These are phyloP conservation scores for Melastoma candidum DNA, from an alignment of 441 rosid species.

Conservation along the genomic window DNA sequence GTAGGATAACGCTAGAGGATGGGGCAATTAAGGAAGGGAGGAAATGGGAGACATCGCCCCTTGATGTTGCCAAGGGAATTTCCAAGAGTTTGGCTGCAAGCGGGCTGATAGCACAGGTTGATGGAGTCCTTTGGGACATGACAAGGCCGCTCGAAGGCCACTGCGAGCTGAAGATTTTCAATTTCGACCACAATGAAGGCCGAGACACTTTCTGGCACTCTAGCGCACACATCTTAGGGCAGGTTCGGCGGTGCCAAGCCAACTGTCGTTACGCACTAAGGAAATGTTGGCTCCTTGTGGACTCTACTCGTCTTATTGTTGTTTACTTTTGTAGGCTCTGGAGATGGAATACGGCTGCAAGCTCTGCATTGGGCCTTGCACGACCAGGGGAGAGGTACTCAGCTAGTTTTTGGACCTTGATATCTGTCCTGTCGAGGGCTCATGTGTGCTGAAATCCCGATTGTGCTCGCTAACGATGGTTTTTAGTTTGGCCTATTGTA, in stretches of 20 bases:
- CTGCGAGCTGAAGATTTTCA: conserved; percentile 65
- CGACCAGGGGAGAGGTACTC: conserved; percentile 95
- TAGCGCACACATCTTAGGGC: conserved; percentile 97
- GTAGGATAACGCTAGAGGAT: conserved; percentile 58
- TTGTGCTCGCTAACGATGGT: too few species aligned
- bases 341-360: conserved; percentile 84
- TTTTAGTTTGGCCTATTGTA: too few species aligned
- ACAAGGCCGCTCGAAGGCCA: conserved; percentile 68
- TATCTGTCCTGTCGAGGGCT: neutral
- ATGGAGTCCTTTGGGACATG: conserved; percentile 86
- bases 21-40: conserved; percentile 78
- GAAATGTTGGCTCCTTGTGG: conserved; percentile 1
- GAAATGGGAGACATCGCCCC: conserved; percentile 66
- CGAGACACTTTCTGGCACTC: conserved; percentile 99
- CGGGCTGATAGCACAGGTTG: conserved; percentile 68
- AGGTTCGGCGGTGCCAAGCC: conserved; percentile 42
- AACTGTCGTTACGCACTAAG: neutral
- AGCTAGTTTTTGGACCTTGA: neutral
- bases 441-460: too few species aligned
- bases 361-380: conserved; percentile 97
- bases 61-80: conserved; percentile 62
- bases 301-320: neutral
- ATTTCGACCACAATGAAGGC: conserved; percentile 73
- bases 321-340: conserved; percentile 40
- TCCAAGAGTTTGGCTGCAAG: conserved; percentile 61